These are phyloP conservation scores for Plectosphaerella cucumerina DNA, from an alignment of 2,329 filamentous ascomycete species.

Conservation along the genomic window DNA sequence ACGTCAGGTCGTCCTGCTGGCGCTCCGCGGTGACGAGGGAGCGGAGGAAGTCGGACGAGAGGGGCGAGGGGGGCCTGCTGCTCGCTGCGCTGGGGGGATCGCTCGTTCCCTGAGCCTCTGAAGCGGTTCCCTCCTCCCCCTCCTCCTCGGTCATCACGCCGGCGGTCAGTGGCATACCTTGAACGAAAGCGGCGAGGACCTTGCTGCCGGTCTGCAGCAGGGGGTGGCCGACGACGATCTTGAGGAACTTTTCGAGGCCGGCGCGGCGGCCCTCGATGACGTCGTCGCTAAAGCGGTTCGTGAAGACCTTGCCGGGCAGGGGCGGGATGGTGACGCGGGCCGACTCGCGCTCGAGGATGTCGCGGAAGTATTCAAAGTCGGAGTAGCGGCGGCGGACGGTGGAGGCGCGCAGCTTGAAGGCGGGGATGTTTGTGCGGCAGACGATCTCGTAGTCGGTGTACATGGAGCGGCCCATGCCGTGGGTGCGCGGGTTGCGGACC, in stretches of 20 bases:
- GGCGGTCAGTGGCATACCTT: conserved; percentile 55
- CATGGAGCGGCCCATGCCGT: conserved; percentile 92
- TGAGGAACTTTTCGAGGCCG: conserved; percentile 90
- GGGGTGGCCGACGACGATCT: conserved; percentile 96
- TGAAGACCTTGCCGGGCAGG: conserved; percentile 94
- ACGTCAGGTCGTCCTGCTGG: conserved; percentile 1
- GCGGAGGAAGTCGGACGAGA: conserved; percentile 2
- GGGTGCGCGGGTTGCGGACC: conserved; percentile 91
- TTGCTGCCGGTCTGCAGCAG: conserved; percentile 96
- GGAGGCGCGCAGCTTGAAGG: conserved; percentile 91
- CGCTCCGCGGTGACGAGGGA: conserved; percentile 1
- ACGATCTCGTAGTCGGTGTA: conserved; percentile 99
- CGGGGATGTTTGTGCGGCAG: conserved; percentile 96
- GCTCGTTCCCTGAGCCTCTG: not conserved
- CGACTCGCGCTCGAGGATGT: conserved; percentile 93
- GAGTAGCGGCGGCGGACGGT: conserved; percentile 91
- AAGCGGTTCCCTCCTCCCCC: not conserved
- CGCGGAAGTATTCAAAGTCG: conserved; percentile 98
- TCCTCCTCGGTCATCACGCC: not conserved
- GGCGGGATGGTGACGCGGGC: conserved; percentile 94
- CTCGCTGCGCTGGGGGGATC: not conserved
- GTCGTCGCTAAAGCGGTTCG: conserved; percentile 95
- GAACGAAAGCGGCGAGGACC: conserved; percentile 92
- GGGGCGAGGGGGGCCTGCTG: not conserved
- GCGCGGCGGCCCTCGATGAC: conserved; percentile 93